Base-by-base conservation (phyloP, 2,329 filamentous ascomycete genomes). In the Aureobasidium vineae region DNA sequence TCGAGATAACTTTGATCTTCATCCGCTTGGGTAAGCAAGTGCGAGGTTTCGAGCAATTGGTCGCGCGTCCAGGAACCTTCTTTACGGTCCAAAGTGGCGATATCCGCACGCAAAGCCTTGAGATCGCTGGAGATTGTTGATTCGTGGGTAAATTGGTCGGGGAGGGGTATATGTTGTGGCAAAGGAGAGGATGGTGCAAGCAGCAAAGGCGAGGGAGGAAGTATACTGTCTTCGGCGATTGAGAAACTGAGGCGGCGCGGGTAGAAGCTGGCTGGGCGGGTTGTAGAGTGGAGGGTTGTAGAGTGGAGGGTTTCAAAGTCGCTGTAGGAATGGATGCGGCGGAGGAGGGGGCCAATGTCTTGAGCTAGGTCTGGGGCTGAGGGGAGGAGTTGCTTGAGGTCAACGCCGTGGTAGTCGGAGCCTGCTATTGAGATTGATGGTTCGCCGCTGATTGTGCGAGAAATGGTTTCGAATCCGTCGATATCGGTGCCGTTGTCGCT, bases 211-310 rank as follows among this genome's bases (percentile, higher is more conserved):
- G 38, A 15, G 8, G 93, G 79, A 2, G 52, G 8, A 8, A 52
- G 78, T 8, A 93, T 79, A n/a, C 87, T 89, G 68, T 92, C 88
- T 77, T 91, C 89, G 1, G 88, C 90, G 52, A 88, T 83, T 67
- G 88, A 87, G 75, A 93, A 93, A 4, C 90, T 92, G 69, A 93
- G 82, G 50, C 89, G 85, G 1, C 90, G 86, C 1, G 89, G 86
- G 85, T 88, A 91, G 66, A 85, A 85, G 33, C 82, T 81, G 68
- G 90, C 87, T 8, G 68, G 63, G 19, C 68, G 69, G 10, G 49
- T 49, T 41, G 71, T n/a, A n/a, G n/a, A n/a, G n/a, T n/a, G n/a
- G n/a, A n/a, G n/a, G n/a, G n/a, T 68, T 15, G 68, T 47, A 1
- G 33, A 19, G 33, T 33, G 33, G 21, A 66, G 45, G 5, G 64